Evolutionary conservation across 805 yeast species (phyloP).

Genomic region (Wickerhamiella azyma): DNA sequence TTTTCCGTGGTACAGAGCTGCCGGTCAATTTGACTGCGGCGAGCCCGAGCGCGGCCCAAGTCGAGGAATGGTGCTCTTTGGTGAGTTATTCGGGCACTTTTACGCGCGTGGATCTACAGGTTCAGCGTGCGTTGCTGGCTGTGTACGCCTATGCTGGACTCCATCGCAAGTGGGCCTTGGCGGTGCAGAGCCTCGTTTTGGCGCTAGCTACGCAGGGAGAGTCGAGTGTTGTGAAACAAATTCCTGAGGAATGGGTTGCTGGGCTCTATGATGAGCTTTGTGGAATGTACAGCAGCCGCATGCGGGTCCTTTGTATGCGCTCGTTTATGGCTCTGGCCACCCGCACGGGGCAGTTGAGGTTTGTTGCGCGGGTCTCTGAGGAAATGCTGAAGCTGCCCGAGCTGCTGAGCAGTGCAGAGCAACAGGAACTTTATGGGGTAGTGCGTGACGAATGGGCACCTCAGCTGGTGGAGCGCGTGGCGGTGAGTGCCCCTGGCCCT

Average conservation of each 20-base stretch:
- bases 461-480: background rate
- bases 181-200: conserved; percentile 48
- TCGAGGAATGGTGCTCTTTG: conserved; percentile 36
- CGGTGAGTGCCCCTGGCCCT: too few species aligned
- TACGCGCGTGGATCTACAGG: conserved; percentile 40
- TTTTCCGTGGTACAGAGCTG: conserved; percentile 31
- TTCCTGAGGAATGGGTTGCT: conserved; percentile 25
- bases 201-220: background rate
- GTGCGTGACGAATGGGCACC: conserved; percentile 21
- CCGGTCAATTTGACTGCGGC: conserved; percentile 15
- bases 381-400: conserved; percentile 38
- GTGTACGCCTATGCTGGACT: conserved; percentile 50
- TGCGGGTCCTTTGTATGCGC: conserved; percentile 32
- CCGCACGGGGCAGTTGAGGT: conserved; percentile 34
- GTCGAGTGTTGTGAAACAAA: background rate
- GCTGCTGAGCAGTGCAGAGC: conserved; percentile 46
- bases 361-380: conserved; percentile 32
- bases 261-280: conserved; percentile 32
- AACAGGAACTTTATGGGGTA: conserved; percentile 28
- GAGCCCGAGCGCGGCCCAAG: conserved; percentile 28
- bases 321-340: conserved; percentile 37
- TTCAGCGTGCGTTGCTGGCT: conserved; percentile 53
- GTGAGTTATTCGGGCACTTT: conserved; percentile 34
- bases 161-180: conserved; percentile 53
- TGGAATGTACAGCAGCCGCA: conserved; percentile 43